phyloP scores from a whole-genome alignment of 345 rosid species.

The Rhodamnia argentea region DNA sequence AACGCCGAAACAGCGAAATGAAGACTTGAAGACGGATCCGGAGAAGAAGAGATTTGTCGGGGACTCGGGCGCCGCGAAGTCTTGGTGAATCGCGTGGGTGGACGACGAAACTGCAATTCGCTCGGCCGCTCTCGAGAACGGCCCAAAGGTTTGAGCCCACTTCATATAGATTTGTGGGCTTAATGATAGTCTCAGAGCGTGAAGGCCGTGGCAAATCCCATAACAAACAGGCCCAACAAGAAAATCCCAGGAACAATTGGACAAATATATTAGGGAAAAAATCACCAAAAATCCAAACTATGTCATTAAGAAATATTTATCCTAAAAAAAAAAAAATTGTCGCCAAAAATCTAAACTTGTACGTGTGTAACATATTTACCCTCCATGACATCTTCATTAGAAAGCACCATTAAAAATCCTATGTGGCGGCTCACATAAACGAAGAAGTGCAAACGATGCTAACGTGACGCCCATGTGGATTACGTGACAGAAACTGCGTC shows the following conservation, averaged over 20 bases:
- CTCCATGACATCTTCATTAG: rapidly evolving
- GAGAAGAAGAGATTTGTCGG: not conserved
- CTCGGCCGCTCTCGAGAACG: not conserved
- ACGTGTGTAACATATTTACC: rapidly evolving
- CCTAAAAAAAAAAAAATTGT: no score
- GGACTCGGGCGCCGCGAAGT: not conserved
- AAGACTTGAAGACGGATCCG: not conserved
- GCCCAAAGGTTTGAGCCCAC: not conserved
- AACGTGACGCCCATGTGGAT: rapidly evolving
- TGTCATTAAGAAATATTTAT: not conserved
- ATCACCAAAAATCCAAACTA: no score
- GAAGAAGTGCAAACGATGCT: not conserved
- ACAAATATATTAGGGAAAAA: not conserved
- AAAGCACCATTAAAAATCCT: no score
- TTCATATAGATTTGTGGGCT: not conserved
- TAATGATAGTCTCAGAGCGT: not conserved
- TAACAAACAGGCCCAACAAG: not conserved
- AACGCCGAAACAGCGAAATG: not conserved
- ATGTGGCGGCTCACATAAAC: not conserved
- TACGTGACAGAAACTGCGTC: not conserved
- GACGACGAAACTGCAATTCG: not conserved
- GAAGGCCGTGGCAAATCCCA: not conserved
- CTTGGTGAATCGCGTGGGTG: not conserved
- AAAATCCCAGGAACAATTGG: not conserved
- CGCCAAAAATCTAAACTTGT: not conserved